A percentile compares a stretch with the other conserved stretches of the same genome.
Conservation (phyloP, 163 green algal species). For the Dunaliella salina region DNA sequence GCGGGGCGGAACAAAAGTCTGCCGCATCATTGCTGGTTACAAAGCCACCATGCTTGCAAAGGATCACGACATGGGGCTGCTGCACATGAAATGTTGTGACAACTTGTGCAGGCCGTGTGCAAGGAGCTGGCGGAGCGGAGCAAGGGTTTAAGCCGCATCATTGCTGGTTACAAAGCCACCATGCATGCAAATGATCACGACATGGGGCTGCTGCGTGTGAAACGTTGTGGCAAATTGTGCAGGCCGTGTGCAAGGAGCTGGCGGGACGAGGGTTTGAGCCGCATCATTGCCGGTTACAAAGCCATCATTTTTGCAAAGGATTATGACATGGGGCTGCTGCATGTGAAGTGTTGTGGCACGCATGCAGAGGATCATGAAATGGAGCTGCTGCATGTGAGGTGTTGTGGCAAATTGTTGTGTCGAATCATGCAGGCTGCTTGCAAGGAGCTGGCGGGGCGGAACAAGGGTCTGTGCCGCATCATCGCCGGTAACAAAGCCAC, state of each 20-base stretch:
- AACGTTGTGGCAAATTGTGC: neutral
- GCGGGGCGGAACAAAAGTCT: neutral
- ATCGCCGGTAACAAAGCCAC: neutral
- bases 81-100: neutral
- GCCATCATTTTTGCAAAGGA: neutral
- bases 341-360: too few species aligned
- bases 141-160: neutral
- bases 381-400: neutral
- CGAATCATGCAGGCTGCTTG: neutral
- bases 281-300: neutral
- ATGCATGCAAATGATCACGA: conserved; percentile 8
- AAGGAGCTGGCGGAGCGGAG: too few species aligned
- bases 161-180: neutral
- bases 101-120: neutral
- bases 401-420: too few species aligned
- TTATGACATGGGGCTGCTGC: conserved; percentile 14
- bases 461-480: neutral
- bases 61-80: conserved; percentile 13
- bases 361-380: conserved; percentile 8
- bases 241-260: neutral
- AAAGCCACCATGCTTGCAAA: neutral
- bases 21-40: neutral
- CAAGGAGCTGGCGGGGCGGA: neutral
- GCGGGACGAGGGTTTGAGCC: neutral
- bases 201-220: neutral